Conservation (phyloP, 345 rosid species). For the Citrus sinensis region DVS_A1.0 CM039168.1:382001-382500, state of each 20-base stretch:
- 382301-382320: background rate
- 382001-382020: background rate
- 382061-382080: conserved; percentile 32
- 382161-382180: background rate
- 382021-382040: background rate
- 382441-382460: background rate
- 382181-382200: background rate
- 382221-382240: background rate
- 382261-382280: background rate
- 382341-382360: background rate
- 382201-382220: background rate
- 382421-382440: background rate
- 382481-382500: background rate
- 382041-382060: conserved; percentile 14
- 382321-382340: background rate
- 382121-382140: conserved; percentile 29
- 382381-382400: background rate
- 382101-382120: conserved; percentile 27
- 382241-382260: background rate
- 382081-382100: conserved; percentile 25
- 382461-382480: background rate
- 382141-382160: conserved; percentile 25
- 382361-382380: background rate
- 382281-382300: background rate
- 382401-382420: background rate